phyloP scores from a whole-genome alignment of 352 stramenopile genomes.

The Phytopythium delawarense region DNA sequence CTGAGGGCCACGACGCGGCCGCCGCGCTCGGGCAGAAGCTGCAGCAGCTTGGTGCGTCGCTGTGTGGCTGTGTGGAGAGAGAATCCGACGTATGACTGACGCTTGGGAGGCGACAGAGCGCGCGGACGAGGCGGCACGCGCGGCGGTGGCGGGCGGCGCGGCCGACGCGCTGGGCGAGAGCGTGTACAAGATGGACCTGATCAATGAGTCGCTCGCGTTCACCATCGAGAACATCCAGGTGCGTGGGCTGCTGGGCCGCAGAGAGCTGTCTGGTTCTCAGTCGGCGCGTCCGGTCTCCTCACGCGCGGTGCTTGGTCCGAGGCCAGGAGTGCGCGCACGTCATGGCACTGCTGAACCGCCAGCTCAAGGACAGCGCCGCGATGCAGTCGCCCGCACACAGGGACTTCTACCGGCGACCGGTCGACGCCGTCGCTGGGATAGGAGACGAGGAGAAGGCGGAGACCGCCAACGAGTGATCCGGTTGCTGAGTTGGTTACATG shows the following conservation, averaged over 20 bases:
- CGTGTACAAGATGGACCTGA: conserved; percentile 71
- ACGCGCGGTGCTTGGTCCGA: not conserved
- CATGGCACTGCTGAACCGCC: conserved; percentile 64
- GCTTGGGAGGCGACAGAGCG: conserved; percentile 21
- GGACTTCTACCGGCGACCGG: conserved; percentile 21
- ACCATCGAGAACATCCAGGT: conserved; percentile 79
- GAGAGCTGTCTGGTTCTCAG: not conserved
- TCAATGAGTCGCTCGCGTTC: conserved; percentile 78
- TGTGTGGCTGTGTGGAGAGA: not conserved
- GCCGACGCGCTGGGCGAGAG: conserved; percentile 34
- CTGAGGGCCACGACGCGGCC: conserved; percentile 17
- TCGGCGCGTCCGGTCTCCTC: no score
- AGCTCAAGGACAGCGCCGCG: conserved; percentile 49
- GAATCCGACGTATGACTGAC: not conserved
- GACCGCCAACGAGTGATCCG: not conserved
- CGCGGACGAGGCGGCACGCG: conserved; percentile 38
- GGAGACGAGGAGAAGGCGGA: not conserved
- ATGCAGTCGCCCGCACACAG: conserved; percentile 35
- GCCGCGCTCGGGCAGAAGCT: conserved; percentile 15
- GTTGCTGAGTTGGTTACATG: no score
- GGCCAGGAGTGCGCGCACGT: conserved; percentile 54
- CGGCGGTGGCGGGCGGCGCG: conserved; percentile 24
- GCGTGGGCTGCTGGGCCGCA: not conserved
- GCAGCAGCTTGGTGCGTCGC: not conserved
- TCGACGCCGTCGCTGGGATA: not conserved